Percentiles rank a stretch among this genome's conserved stretches.
These are phyloP conservation scores for Tolypocladium cylindrosporum DNA, from an alignment of 2,329 filamentous ascomycete species.

Conservation along the genomic window DNA sequence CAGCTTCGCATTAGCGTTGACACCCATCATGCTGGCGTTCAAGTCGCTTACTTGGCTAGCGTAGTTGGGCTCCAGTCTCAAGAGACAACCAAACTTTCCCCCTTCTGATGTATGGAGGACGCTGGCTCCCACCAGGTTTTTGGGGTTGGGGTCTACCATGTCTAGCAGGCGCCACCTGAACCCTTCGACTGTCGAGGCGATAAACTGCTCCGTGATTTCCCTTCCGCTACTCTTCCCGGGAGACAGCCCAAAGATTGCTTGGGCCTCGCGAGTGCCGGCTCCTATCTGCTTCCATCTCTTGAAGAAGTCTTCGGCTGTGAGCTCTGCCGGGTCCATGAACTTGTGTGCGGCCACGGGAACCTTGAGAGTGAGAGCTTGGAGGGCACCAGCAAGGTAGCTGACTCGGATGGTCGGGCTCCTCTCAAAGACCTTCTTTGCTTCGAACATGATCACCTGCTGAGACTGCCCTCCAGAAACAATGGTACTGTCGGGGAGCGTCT, in stretches of 20 bases:
- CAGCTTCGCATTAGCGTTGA: background rate
- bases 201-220: conserved; percentile 61
- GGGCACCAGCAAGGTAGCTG: conserved; percentile 84
- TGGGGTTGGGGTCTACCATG: conserved; percentile 81
- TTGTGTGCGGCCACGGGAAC: conserved; percentile 84
- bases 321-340: conserved; percentile 88
- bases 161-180: conserved; percentile 85
- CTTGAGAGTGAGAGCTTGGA: conserved; percentile 87
- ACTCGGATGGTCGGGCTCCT: conserved; percentile 86
- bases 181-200: conserved; percentile 64
- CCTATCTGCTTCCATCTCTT: conserved; percentile 99
- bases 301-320: conserved; percentile 91
- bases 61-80: conserved; percentile 92
- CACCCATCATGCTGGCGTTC: background rate
- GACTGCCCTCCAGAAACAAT: conserved; percentile 68
- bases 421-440: conserved; percentile 70
- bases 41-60: conserved; percentile 63
- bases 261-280: conserved; percentile 74
- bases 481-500: conserved; percentile 75
- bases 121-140: conserved; percentile 88
- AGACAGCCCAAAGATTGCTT: conserved; percentile 68
- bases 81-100: conserved; percentile 87
- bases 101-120: conserved; percentile 72
- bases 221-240: conserved; percentile 35
- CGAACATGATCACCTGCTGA: conserved; percentile 92